Conservation (phyloP, 2,329 filamentous ascomycete species). For the Alternaria angustiovoidea region DNA sequence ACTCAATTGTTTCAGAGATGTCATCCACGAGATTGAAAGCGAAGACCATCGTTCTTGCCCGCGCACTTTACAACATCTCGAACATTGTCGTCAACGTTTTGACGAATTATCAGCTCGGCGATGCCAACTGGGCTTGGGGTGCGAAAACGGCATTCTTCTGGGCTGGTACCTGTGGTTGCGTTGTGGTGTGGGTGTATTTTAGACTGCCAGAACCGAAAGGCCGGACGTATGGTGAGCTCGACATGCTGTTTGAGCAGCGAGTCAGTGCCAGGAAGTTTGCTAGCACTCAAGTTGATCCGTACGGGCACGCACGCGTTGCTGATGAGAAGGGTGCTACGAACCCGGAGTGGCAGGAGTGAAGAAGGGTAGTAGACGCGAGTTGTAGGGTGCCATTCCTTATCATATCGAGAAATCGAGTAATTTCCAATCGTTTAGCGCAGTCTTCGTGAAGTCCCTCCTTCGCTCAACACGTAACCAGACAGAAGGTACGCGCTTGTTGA, state of each 20-base stretch:
- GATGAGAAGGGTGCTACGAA: slow-evolving; percentile 21
- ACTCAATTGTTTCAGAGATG: slow-evolving; percentile 84
- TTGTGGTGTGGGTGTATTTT: slow-evolving; percentile 81
- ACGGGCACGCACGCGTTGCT: slow-evolving; percentile 16
- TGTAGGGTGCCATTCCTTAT: background rate
- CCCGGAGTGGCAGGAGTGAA: slow-evolving; percentile 26
- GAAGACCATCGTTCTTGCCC: slow-evolving; percentile 86
- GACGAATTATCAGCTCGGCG: slow-evolving; percentile 58
- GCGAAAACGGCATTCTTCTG: slow-evolving; percentile 88
- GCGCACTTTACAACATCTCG: slow-evolving; percentile 77
- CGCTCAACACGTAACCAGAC: background rate
- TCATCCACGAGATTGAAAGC: slow-evolving; percentile 83
- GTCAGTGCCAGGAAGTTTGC: slow-evolving; percentile 35
- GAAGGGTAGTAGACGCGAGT: background rate
- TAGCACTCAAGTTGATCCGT: slow-evolving; percentile 33
- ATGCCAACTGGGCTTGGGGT: slow-evolving; percentile 79
- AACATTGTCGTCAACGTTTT: slow-evolving; percentile 81
- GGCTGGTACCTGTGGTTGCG: slow-evolving; percentile 78
- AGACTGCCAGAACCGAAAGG: slow-evolving; percentile 80
- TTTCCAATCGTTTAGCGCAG: background rate
- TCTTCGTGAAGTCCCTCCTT: background rate
- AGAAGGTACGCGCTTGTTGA: background rate
- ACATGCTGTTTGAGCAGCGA: slow-evolving; percentile 74
- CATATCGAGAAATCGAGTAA: background rate
- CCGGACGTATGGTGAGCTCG: slow-evolving; percentile 82